These are phyloP conservation scores for Dysphania ambrosioides DNA, from an alignment of 148 eudicot species.

Conservation along the genomic window DNA sequence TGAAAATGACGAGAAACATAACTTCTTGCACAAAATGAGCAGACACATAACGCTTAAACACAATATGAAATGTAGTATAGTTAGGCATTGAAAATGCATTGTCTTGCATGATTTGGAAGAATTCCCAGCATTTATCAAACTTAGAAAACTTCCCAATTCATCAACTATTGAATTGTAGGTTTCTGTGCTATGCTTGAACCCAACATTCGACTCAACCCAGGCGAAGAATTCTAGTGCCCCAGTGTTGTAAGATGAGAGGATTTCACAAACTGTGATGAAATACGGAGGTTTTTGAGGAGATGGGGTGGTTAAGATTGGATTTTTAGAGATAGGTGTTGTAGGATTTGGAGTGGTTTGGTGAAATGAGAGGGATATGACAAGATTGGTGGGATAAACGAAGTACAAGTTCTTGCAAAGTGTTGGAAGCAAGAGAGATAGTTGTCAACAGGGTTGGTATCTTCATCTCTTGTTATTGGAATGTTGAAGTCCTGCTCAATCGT, in stretches of 20 bases:
- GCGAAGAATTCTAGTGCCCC: conserved; percentile 79
- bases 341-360: conserved; percentile 19
- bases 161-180: conserved; percentile 75
- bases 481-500: not conserved
- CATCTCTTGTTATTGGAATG: conserved; percentile 17
- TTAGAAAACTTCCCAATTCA: conserved; percentile 87
- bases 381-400: not conserved
- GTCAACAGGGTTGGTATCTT: conserved; percentile 18
- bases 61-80: conserved; percentile 58
- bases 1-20: too few relatives aligned
- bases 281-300: conserved; percentile 28
- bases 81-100: conserved; percentile 42
- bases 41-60: conserved; percentile 72
- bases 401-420: not conserved
- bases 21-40: conserved; percentile 82
- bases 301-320: conserved; percentile 12
- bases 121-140: conserved; percentile 67
- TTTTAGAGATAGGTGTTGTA: not conserved
- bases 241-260: conserved; percentile 63
- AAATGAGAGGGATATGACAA: conserved; percentile 17
- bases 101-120: conserved; percentile 50
- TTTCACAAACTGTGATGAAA: conserved; percentile 57
- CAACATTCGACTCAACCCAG: conserved; percentile 53
- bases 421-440: conserved; percentile 19
- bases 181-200: conserved; percentile 64